Conservation (phyloP, 2,329 filamentous ascomycete species). For the Cladobotryum protrusum region DNA sequence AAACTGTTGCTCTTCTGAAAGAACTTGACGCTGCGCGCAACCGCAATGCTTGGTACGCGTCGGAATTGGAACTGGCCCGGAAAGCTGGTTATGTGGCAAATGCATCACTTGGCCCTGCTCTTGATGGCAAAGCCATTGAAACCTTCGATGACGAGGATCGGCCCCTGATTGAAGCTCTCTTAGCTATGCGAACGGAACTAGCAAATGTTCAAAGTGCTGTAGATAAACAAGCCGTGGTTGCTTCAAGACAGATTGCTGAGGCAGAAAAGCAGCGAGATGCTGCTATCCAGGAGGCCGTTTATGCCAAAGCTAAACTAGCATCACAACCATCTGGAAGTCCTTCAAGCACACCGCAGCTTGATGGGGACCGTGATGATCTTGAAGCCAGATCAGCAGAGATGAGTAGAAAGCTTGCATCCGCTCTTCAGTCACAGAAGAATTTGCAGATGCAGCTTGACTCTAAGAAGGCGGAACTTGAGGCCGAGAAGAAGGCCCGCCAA, state of each 20-base stretch:
- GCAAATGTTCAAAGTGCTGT: slow-evolving; percentile 85
- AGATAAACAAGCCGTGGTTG: slow-evolving; percentile 77
- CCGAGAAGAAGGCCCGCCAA: slow-evolving; percentile 74
- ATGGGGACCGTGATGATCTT: slow-evolving; percentile 57
- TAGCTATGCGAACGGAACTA: slow-evolving; percentile 86
- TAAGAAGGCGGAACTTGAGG: slow-evolving; percentile 63
- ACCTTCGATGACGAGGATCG: slow-evolving; percentile 88
- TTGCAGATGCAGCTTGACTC: slow-evolving; percentile 71
- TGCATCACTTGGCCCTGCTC: slow-evolving; percentile 59
- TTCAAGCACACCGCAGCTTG: slow-evolving; percentile 52
- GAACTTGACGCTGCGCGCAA: slow-evolving; percentile 81
- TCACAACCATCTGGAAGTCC: slow-evolving; percentile 64
- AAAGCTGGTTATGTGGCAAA: slow-evolving; percentile 82
- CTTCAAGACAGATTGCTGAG: slow-evolving; percentile 85
- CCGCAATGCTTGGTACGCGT: slow-evolving; percentile 94
- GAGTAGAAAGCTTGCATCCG: slow-evolving; percentile 73
- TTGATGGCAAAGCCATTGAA: slow-evolving; percentile 72
- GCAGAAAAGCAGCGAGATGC: slow-evolving; percentile 91
- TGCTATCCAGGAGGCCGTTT: slow-evolving; percentile 90
- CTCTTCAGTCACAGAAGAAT: slow-evolving; percentile 72
- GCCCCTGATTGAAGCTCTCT: slow-evolving; percentile 82
- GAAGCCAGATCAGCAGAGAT: slow-evolving; percentile 56
- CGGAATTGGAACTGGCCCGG: slow-evolving; percentile 83
- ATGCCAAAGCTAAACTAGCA: slow-evolving; percentile 87
- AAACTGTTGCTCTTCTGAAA: slow-evolving; percentile 70